Conservation (phyloP, 371 early-diverging fungal genomes). For the Mortierella sp. region DNA sequence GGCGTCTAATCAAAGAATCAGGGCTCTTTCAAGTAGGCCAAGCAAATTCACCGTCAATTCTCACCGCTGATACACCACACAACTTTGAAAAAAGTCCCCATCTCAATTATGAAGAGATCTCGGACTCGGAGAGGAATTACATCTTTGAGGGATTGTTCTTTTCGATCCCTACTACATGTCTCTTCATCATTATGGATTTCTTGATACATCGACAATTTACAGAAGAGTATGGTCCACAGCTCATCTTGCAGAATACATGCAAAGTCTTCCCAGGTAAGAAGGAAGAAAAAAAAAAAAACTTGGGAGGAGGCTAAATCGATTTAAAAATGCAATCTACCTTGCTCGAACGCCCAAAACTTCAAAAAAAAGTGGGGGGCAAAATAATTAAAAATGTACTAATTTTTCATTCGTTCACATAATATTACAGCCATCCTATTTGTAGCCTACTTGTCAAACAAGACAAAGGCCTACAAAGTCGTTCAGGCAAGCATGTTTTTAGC, state of each 20-base stretch:
- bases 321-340: no score
- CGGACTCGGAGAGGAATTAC: not conserved
- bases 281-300: no score
- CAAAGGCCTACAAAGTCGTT: not conserved
- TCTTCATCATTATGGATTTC: conserved; percentile 12
- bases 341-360: no score
- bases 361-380: not conserved
- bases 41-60: not conserved
- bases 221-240: not conserved
- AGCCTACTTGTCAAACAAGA: conserved; percentile 6
- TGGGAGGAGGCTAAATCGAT: not conserved
- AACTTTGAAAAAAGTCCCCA: not conserved
- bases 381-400: not conserved
- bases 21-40: not conserved
- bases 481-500: not conserved
- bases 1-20: conserved; percentile 1
- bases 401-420: not conserved
- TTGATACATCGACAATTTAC: conserved; percentile 6
- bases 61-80: not conserved
- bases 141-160: conserved; percentile 9
- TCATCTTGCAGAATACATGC: not conserved
- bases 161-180: conserved; percentile 8
- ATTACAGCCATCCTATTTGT: not conserved
- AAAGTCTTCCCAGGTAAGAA: conserved; percentile 13
- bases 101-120: not conserved